A percentile compares a stretch with the other conserved stretches of the same genome.
phyloP scores from a whole-genome alignment of 306 rosid genomes.

The Vicia sativa region DNA sequence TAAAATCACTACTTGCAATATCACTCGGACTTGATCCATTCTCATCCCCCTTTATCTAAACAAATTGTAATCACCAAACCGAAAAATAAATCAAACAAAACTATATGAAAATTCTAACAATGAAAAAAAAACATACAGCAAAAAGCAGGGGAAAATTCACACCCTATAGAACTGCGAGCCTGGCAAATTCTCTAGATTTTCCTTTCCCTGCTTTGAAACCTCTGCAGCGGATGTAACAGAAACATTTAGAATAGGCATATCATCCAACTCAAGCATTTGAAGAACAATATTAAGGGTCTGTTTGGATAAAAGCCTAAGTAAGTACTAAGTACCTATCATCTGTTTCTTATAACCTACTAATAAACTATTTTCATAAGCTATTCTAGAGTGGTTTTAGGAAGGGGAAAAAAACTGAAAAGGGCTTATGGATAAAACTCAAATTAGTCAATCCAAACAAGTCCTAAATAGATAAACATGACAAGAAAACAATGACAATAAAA shows the following conservation, averaged over 20 bases:
- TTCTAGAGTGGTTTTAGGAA: background rate
- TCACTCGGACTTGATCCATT: slow-evolving; percentile 62
- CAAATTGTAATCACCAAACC: slow-evolving; percentile 35
- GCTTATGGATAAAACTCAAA: background rate
- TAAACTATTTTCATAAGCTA: background rate
- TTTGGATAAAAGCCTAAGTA: background rate
- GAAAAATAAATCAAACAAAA: background rate
- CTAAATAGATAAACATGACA: slow-evolving; percentile 29
- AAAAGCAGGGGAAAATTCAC: slow-evolving; percentile 29
- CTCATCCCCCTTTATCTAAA: slow-evolving; percentile 64
- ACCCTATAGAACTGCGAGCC: slow-evolving; percentile 57
- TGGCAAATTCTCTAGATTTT: slow-evolving; percentile 55
- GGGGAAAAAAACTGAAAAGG: background rate
- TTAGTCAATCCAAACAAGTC: background rate
- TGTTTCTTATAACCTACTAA: background rate
- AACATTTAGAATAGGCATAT: slow-evolving; percentile 29
- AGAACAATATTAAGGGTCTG: background rate
- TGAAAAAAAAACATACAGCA: slow-evolving; percentile 5
- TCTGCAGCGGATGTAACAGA: slow-evolving; percentile 44
- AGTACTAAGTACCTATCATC: background rate
- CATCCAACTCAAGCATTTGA: slow-evolving; percentile 19
- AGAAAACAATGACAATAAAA: slow-evolving; percentile 7
- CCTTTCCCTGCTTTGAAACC: slow-evolving; percentile 63
- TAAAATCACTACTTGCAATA: slow-evolving; percentile 54
- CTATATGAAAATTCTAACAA: background rate